A percentile compares a stretch with the other conserved stretches of the same genome.
Evolutionary conservation across 768 basidiomycete species (phyloP).

Genomic region (Dioszegia hungarica): DNA sequence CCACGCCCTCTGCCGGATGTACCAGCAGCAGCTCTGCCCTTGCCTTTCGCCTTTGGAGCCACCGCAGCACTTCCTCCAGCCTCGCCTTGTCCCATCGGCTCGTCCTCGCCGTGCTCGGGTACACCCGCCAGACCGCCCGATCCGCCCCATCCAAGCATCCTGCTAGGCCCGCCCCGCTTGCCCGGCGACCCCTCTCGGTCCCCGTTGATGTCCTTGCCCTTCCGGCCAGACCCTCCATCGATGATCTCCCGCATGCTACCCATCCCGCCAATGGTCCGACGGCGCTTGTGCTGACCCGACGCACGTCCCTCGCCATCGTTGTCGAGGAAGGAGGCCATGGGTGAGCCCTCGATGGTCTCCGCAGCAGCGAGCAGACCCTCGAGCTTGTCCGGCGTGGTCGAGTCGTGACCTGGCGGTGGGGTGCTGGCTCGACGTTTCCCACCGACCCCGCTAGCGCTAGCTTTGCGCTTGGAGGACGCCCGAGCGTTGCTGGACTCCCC

Average conservation of each 20-base stretch:
- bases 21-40: neutral
- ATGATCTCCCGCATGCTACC: conserved; percentile 24
- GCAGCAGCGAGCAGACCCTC: conserved; percentile 37
- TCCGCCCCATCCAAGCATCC: neutral
- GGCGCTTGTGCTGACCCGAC: conserved; percentile 16
- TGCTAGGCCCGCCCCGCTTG: neutral
- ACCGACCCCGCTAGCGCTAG: no score
- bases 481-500: neutral
- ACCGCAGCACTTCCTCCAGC: neutral
- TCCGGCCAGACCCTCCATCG: neutral
- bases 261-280: conserved; percentile 35
- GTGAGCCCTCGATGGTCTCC: conserved; percentile 34
- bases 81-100: neutral
- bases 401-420: conserved; percentile 15
- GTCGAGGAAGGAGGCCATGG: conserved; percentile 25
- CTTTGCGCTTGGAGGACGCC: neutral
- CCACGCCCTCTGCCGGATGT: neutral
- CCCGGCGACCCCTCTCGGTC: neutral
- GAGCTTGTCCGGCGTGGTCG: conserved; percentile 30
- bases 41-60: neutral
- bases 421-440: conserved; percentile 25
- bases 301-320: neutral
- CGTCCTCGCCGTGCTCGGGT: neutral
- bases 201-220: no score
- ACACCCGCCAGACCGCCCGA: neutral